A percentile compares a stretch with the other conserved stretches of the same genome.
phyloP scores from a whole-genome alignment of 768 basidiomycete genomes.

The Trametes villosa region DNA sequence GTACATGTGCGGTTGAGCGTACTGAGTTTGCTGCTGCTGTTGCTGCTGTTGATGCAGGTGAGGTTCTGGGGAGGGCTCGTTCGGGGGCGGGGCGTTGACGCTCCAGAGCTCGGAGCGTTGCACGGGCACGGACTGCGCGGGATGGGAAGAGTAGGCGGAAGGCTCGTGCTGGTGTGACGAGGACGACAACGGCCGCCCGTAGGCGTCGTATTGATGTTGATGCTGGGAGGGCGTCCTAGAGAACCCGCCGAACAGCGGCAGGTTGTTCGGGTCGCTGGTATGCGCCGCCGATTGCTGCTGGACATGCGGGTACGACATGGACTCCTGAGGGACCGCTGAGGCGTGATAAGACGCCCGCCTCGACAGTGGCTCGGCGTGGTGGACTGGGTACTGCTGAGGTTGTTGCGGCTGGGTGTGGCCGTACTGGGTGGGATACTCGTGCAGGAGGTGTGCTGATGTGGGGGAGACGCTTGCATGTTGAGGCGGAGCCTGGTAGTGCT shows the following conservation, averaged over 20 bases:
- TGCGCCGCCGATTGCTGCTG: neutral
- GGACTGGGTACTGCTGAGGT: neutral
- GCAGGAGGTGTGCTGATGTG: neutral
- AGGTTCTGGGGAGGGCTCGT: neutral
- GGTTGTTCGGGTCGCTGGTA: neutral
- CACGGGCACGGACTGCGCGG: neutral
- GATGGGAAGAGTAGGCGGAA: conserved; percentile 6
- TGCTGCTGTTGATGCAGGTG: neutral
- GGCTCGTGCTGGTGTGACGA: neutral
- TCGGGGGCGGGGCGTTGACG: neutral
- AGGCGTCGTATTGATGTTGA: conserved; percentile 5
- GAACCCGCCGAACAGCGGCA: conserved; percentile 3
- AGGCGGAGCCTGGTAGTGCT: neutral
- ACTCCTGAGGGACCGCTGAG: neutral
- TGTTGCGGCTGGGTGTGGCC: conserved; percentile 3
- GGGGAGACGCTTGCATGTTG: neutral
- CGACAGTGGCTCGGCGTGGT: neutral
- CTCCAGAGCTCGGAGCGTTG: conserved; percentile 16
- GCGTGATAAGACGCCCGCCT: conserved; percentile 3
- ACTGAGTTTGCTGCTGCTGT: neutral
- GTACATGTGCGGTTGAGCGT: conserved; percentile 1
- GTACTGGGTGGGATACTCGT: conserved; percentile 8
- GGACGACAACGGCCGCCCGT: neutral
- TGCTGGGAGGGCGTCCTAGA: neutral
- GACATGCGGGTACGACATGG: neutral